Evolutionary conservation across 306 rosid species (phyloP).

Genomic region (Cucurbita pepo): DNA sequence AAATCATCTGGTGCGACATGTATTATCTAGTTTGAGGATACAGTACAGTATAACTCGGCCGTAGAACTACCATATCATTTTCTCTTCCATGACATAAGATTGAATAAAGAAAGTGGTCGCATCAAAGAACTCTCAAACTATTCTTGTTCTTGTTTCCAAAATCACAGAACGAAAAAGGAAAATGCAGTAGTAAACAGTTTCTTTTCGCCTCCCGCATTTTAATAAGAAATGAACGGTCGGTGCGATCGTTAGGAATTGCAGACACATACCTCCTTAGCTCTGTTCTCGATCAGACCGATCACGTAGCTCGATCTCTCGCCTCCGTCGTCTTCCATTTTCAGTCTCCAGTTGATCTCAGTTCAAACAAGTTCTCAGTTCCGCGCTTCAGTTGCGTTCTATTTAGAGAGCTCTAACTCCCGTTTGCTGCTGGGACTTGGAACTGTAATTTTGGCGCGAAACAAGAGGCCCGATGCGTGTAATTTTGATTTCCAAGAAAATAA

Average conservation of each 20-base stretch:
- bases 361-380: neutral
- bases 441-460: neutral
- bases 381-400: slow-evolving; percentile 1
- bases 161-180: neutral
- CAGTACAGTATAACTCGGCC: neutral
- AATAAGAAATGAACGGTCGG: slow-evolving; percentile 6
- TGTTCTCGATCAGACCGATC: slow-evolving; percentile 75
- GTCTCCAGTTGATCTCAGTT: slow-evolving; percentile 8
- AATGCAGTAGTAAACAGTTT: neutral
- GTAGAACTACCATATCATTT: neutral
- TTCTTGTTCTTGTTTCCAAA: neutral
- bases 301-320: slow-evolving; percentile 79
- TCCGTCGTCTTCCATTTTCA: slow-evolving; percentile 59
- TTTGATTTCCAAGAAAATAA: neutral
- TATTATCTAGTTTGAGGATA: neutral
- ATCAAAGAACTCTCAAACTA: neutral
- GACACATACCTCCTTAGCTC: slow-evolving; percentile 82
- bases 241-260: neutral
- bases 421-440: neutral
- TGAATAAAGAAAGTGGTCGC: neutral
- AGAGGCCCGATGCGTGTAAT: neutral
- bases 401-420: neutral
- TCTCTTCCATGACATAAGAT: neutral
- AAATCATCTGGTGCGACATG: neutral
- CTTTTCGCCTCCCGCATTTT: slow-evolving; percentile 5